Percentiles rank a stretch among this genome's conserved stretches.
Evolutionary conservation across 305 asterid genomes (phyloP).

Genomic region (Solanum hybrid): DNA sequence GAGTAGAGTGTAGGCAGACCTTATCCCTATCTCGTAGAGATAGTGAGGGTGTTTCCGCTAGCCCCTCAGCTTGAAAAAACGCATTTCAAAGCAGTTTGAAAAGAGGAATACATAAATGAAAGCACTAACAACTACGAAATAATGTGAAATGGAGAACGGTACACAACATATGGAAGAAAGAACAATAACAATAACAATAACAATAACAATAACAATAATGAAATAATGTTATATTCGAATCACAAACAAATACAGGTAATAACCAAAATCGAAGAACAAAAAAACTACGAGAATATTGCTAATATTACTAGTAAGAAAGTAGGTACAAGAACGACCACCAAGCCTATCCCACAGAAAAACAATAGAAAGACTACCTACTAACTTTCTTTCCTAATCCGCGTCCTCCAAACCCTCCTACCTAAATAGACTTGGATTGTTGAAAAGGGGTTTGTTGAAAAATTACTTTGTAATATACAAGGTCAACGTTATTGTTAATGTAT

Average conservation of each 20-base stretch:
- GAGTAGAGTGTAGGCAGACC: not conserved
- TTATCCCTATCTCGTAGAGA: not conserved
- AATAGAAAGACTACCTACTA: not conserved
- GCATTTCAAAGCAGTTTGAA: not conserved
- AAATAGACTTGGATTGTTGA: not conserved
- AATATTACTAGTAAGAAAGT: not conserved
- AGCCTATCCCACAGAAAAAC: not conserved
- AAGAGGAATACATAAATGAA: not conserved
- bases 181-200: not conserved
- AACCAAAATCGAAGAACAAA: not conserved
- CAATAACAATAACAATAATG: not conserved
- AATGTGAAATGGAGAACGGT: not conserved
- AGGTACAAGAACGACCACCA: not conserved
- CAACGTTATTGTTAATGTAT: not conserved
- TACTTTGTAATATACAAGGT: not conserved
- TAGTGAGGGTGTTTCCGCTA: not conserved
- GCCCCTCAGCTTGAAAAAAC: not conserved
- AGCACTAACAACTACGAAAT: not conserved
- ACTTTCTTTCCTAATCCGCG: not conserved
- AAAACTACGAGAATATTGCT: not conserved
- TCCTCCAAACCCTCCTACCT: not conserved
- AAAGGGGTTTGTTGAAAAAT: not conserved
- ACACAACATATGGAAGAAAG: not conserved
- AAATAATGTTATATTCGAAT: not conserved
- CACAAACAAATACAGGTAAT: not conserved